These are phyloP conservation scores for Aspergillus saccharolyticus DNA, from an alignment of 495 filamentous ascomycete genomes.

Conservation along the genomic window DNA sequence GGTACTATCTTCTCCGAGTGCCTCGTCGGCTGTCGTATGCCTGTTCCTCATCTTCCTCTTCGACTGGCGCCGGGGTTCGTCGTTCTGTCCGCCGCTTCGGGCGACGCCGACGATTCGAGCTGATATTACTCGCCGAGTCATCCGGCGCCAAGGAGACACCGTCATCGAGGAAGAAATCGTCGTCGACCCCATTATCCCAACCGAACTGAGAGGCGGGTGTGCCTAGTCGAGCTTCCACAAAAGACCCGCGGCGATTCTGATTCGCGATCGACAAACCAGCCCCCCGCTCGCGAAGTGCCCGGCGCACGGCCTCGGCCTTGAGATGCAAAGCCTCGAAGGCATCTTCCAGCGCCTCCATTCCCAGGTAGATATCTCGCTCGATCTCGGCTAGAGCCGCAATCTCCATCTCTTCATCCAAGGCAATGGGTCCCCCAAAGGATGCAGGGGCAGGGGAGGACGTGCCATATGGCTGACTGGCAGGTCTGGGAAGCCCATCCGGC, in stretches of 20 bases:
- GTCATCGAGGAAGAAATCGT: slow-evolving; percentile 46
- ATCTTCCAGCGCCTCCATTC: slow-evolving; percentile 93
- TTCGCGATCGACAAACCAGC: slow-evolving; percentile 73
- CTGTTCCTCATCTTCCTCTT: slow-evolving; percentile 71
- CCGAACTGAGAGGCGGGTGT: slow-evolving; percentile 49
- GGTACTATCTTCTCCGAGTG: slow-evolving; percentile 28
- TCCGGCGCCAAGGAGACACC: slow-evolving; percentile 64
- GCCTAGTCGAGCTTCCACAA: slow-evolving; percentile 49
- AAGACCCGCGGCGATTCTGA: slow-evolving; percentile 60
- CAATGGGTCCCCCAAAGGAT: slow-evolving; percentile 61
- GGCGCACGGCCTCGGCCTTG: slow-evolving; percentile 76
- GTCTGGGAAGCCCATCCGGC: slow-evolving; percentile 34
- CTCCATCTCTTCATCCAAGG: slow-evolving; percentile 90
- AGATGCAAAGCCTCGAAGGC: slow-evolving; percentile 89
- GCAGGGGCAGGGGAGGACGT: slow-evolving; percentile 34
- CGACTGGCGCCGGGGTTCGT: slow-evolving; percentile 76
- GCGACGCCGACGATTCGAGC: slow-evolving; percentile 63
- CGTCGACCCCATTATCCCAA: slow-evolving; percentile 54
- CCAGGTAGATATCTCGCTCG: slow-evolving; percentile 85
- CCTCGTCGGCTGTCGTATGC: slow-evolving; percentile 30
- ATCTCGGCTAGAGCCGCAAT: slow-evolving; percentile 84
- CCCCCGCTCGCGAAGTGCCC: slow-evolving; percentile 69
- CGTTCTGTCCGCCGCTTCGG: slow-evolving; percentile 67
- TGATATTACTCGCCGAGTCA: slow-evolving; percentile 81
- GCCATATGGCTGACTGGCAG: slow-evolving; percentile 36